These are phyloP conservation scores for Candida sp. DNA, from an alignment of 1,139 yeast genomes.

Conservation along the genomic window DNA sequence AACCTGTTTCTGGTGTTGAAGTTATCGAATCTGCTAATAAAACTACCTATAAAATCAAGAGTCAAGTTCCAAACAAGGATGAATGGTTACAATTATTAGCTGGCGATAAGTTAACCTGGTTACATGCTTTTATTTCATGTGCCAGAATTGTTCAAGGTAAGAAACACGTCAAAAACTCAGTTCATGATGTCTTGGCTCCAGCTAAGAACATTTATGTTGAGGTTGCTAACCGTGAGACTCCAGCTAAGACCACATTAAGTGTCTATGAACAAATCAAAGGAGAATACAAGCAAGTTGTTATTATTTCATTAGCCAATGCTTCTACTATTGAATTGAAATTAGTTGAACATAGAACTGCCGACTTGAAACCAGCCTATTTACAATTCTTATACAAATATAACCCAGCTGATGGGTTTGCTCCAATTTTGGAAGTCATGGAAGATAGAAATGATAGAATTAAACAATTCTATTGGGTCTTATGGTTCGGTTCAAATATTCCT, in stretches of 20 bases:
- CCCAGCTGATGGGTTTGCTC: conserved; percentile 90
- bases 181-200: conserved; percentile 79
- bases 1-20: conserved; percentile 25
- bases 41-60: conserved; percentile 36
- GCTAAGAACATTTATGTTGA: conserved; percentile 62
- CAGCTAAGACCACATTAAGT: conserved; percentile 56
- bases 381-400: conserved; percentile 76
- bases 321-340: conserved; percentile 62
- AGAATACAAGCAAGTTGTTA: conserved; percentile 65
- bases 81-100: conserved; percentile 83
- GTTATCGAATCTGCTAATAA: conserved; percentile 32
- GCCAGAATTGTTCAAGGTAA: conserved; percentile 82
- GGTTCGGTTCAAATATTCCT: conserved; percentile 75
- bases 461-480: conserved; percentile 94
- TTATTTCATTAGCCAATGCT: conserved; percentile 46
- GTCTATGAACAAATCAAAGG: conserved; percentile 75
- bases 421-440: conserved; percentile 85
- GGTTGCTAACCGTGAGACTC: conserved; percentile 48
- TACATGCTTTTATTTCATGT: conserved; percentile 83
- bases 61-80: conserved; percentile 43
- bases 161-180: conserved; percentile 75
- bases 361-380: conserved; percentile 67
- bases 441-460: conserved; percentile 92
- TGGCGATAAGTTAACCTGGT: conserved; percentile 80
- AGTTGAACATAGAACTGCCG: conserved; percentile 89